Base-by-base conservation (phyloP, 345 rosid genomes). In the Hibiscus tridactylites region DNA sequence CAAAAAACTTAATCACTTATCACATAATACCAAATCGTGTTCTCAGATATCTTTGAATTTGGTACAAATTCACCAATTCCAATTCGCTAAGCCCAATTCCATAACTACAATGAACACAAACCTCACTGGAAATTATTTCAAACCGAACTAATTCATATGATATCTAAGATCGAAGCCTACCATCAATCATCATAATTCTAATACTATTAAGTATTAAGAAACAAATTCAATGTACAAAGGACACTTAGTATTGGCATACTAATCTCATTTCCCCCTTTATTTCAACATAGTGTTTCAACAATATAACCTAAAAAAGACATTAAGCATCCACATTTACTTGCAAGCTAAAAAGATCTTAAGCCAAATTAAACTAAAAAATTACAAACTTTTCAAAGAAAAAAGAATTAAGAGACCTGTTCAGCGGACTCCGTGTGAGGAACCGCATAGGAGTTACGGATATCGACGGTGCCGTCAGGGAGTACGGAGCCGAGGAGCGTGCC, bases 401-500 rank as follows among this genome's bases (percentile, higher is more conserved):
- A 29, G 24, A 37, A 6, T 24, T 24, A 12, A 4, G 6, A 47
- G 8, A 92, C 97, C 99, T 92, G 97, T 68, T 84, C 96, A 52
- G 91, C 83, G 53, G 87, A 88, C 79, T 96, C 99, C 26, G 88
- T 92, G 84, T 96, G 98, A 79, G 99, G 99, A 54, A 96, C 98
- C 35, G 93, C 99, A 62, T 90, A 92, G 13, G 96, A 96, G 76
- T 96, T 92, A 31, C 99, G 91, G 69, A 96, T 81, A 52, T 96
- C 99, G 8, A 96, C 93, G 5, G 98, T 88, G 52, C 99, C 98
- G 6, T 96, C 97, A 0, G 95, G 83, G 42, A 91, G 75, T 64
- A 90, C 77, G 62, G 98, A 92, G 35, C 99, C 98, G 50, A 92
- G 96, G 9, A 95, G 98, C 50, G 99, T 92, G 54, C 99, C 99